Evolutionary conservation across 495 filamentous ascomycete species (phyloP).

Genomic region (Sphaerosporella brunnea): DNA sequence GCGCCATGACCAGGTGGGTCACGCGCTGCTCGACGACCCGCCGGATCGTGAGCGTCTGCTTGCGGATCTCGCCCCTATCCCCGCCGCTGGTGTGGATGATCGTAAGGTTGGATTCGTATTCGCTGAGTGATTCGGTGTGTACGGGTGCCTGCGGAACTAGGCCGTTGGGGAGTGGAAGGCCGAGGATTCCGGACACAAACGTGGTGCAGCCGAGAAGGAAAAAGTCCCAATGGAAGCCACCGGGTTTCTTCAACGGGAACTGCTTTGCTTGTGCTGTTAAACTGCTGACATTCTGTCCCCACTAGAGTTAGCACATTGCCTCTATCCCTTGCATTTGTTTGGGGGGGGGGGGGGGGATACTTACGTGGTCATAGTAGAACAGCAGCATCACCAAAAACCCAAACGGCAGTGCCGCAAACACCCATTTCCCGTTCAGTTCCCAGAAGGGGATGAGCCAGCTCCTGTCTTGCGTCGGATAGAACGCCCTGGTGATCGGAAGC

Average conservation of each 20-base stretch:
- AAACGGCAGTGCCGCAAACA: conserved; percentile 82
- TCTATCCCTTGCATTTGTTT: no score
- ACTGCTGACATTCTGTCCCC: conserved; percentile 67
- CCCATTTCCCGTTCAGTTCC: conserved; percentile 53
- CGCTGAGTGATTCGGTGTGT: conserved; percentile 74
- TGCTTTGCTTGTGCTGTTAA: conserved; percentile 85
- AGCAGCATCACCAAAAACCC: conserved; percentile 1
- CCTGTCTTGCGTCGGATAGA: conserved; percentile 62
- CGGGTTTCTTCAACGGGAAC: conserved; percentile 79
- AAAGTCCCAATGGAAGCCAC: conserved; percentile 91
- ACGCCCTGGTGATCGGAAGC: conserved; percentile 56
- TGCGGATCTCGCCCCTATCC: no score
- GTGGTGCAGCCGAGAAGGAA: conserved; percentile 85
- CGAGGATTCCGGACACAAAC: conserved; percentile 62
- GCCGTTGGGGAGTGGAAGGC: conserved; percentile 81
- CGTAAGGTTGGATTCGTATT: no score
- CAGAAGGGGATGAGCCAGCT: conserved; percentile 80
- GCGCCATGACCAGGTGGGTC: conserved; percentile 68
- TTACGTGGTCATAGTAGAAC: conserved; percentile 88
- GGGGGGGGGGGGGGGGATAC: no score
- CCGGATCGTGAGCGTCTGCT: conserved; percentile 41
- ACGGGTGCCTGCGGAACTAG: conserved; percentile 88
- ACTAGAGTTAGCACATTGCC: no score
- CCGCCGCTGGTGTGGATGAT: no score
- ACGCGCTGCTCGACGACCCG: conserved; percentile 83